phyloP scores from a whole-genome alignment of 169 alveolate species.

The Blepharisma undulans region DNA sequence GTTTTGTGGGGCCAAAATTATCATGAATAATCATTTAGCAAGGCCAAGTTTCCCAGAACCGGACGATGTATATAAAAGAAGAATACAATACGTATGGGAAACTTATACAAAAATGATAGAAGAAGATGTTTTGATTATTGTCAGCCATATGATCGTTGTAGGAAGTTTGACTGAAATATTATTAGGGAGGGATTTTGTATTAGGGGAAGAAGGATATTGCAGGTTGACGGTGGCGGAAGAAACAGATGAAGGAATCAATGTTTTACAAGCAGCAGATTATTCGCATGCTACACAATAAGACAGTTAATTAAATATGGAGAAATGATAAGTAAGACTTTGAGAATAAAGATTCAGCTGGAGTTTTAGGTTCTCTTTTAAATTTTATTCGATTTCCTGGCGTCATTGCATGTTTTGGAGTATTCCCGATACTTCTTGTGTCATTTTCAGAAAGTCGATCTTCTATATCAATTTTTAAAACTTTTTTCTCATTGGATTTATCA shows the following conservation, averaged over 20 bases:
- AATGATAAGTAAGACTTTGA: neutral
- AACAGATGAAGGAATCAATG: neutral
- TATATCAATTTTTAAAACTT: neutral
- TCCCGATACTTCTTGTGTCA: neutral
- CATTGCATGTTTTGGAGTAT: neutral
- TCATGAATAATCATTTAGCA: neutral
- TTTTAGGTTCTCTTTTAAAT: neutral
- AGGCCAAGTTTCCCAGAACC: conserved; percentile 3
- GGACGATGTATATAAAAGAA: neutral
- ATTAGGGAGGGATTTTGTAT: neutral
- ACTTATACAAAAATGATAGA: neutral
- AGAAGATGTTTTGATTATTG: conserved; percentile 16
- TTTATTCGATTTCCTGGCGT: neutral
- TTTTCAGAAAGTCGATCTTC: neutral
- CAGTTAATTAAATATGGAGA: neutral
- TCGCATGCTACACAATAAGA: conserved; percentile 4
- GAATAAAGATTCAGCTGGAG: neutral
- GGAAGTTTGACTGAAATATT: neutral
- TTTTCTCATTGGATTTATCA: neutral
- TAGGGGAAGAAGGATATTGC: conserved; percentile 5
- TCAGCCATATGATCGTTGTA: neutral
- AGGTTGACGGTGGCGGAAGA: neutral
- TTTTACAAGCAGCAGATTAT: neutral
- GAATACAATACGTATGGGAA: neutral
- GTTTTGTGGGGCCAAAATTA: neutral